Evolutionary conservation across 352 stramenopile species (phyloP).

Genomic region (Globisporangium megalacanthum): DNA sequence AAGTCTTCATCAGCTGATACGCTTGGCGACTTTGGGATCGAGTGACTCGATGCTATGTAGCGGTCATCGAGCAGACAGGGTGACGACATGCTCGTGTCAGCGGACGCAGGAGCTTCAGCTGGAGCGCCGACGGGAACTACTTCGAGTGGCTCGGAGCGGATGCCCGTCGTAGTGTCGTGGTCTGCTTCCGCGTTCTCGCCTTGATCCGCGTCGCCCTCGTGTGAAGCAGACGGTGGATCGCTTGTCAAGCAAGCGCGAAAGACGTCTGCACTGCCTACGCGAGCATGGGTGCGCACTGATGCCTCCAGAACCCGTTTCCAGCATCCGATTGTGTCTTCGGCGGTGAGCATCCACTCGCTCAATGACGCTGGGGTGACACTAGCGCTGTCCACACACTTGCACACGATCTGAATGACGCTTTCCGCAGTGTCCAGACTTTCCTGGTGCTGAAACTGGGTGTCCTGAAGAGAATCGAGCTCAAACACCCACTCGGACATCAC

Average conservation of each 20-base stretch:
- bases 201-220: neutral
- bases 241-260: neutral
- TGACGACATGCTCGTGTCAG: slow-evolving; percentile 9
- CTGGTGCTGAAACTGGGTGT: no score
- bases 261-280: neutral
- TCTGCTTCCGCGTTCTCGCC: neutral
- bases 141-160: neutral
- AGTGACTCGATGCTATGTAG: neutral
- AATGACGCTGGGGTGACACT: neutral
- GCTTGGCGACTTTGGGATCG: neutral
- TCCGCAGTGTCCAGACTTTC: no score
- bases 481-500: slow-evolving; percentile 29
- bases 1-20: neutral
- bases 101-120: slow-evolving; percentile 2
- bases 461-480: neutral
- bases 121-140: neutral
- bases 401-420: no score
- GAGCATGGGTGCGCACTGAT: neutral
- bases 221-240: neutral
- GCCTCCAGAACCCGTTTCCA: neutral
- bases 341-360: neutral
- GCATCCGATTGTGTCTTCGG: neutral
- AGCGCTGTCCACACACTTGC: no score
- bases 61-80: slow-evolving; percentile 5
- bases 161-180: neutral